Conservation (phyloP, 176 grass and related monocot species). For the Eragrostis nindensis region DNA sequence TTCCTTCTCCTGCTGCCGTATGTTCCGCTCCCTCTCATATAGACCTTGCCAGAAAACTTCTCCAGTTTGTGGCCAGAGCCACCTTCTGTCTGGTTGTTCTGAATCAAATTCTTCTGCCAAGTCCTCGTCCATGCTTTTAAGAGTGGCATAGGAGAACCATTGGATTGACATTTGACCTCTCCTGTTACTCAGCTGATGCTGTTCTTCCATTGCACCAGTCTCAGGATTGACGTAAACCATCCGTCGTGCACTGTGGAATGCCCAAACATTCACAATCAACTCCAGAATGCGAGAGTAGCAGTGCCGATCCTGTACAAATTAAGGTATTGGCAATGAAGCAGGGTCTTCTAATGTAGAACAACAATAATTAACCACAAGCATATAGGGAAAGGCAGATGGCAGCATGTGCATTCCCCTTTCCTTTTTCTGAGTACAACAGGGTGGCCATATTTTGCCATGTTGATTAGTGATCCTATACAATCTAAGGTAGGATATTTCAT, state of each 20-base stretch:
- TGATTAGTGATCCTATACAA: background rate
- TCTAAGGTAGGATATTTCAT: slow-evolving; percentile 2
- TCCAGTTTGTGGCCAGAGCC: slow-evolving; percentile 91
- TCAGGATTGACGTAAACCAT: slow-evolving; percentile 89
- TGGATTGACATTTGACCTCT: slow-evolving; percentile 77
- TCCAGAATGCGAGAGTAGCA: slow-evolving; percentile 90
- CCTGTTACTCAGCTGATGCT: slow-evolving; percentile 63
- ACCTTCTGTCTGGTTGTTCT: slow-evolving; percentile 58
- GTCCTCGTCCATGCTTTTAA: slow-evolving; percentile 97
- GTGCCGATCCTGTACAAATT: slow-evolving; percentile 71
- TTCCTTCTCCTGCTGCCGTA: slow-evolving; percentile 87
- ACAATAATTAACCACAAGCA: slow-evolving; percentile 16
- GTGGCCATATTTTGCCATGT: background rate
- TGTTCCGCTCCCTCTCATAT: slow-evolving; percentile 83
- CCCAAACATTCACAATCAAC: slow-evolving; percentile 93
- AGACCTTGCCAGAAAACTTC: slow-evolving; percentile 93
- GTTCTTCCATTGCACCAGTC: slow-evolving; percentile 89
- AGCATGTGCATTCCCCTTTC: too few species aligned
- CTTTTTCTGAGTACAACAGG: too few species aligned
- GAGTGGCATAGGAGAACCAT: slow-evolving; percentile 73
- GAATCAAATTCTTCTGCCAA: slow-evolving; percentile 83
- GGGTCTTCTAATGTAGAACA: slow-evolving; percentile 11
- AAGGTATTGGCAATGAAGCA: slow-evolving; percentile 25
- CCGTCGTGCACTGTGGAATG: slow-evolving; percentile 79
- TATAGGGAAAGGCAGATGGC: too few species aligned